Evolutionary conservation across 2,329 filamentous ascomycete species (phyloP), one percentile per base, ranked within the genome.

Genomic region (Colletotrichum graminicola): DNA sequence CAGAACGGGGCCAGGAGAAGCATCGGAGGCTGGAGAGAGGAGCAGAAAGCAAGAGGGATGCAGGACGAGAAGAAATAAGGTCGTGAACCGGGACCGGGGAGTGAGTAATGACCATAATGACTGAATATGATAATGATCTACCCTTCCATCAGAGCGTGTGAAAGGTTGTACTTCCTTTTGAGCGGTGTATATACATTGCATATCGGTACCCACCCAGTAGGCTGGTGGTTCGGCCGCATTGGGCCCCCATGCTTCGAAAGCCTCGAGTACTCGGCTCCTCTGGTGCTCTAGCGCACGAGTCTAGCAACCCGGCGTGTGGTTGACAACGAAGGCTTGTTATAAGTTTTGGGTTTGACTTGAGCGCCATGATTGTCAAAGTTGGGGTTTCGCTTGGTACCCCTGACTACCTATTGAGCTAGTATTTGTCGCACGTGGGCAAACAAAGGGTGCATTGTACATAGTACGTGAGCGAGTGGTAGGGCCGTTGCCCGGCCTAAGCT

Each of bases 1-100:
- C 69, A 71, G 32, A 71, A 71, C 39, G 29, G 29, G 5, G 65
- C 69, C 16, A 71, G 69, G 29, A 68, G 65, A n/a, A 69, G 59
- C 34, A 68, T 71, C 32, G 65, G 65, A 7, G 65, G 65, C 39
- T 69, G 65, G 69, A 63, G 69, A 5, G 69, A 71, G 59, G 47
- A 47, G 54, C 45, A 68, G 16, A 43, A 47, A 21, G 36, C 26
- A 18, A 7, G 23, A 56, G 49, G 60, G 56, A 21, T 43, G 56
- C 29, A 59, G 11, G 54, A n/a, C 32, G 51, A 39, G 21, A 60
- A 21, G 16, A 34, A n/a, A 14, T n/a, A 39, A 66, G 23, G 67
- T 32, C 34, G n/a, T 45, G 52, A 32, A n/a, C 34, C 12, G 29
- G 47, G 32, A 5, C 32, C 10, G 11, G 34, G 34, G 36, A 71